Conservation (phyloP, 306 rosid species). For the Corylus americana region DNA sequence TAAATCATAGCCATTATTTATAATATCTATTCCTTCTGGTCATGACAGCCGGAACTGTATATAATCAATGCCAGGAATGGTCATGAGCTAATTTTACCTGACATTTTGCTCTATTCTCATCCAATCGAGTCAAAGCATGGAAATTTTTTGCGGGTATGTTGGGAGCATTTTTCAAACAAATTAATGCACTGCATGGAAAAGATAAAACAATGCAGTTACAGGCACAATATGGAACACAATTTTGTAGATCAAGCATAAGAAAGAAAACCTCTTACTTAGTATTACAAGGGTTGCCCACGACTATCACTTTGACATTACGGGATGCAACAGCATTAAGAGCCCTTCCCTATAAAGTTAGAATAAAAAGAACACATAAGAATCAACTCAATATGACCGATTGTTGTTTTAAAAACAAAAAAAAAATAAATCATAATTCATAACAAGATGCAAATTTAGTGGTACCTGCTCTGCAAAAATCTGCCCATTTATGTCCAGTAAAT, state of each 20-base stretch:
- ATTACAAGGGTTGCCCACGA: conserved; percentile 98
- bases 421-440: neutral
- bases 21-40: conserved; percentile 4
- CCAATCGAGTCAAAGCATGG: conserved; percentile 93
- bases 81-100: conserved; percentile 55
- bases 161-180: conserved; percentile 97
- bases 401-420: no score
- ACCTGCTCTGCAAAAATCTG: conserved; percentile 89
- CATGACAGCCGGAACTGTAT: neutral
- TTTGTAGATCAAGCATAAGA: conserved; percentile 21
- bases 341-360: conserved; percentile 54
- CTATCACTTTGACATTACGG: conserved; percentile 78
- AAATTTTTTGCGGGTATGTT: conserved; percentile 91
- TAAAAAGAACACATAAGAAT: conserved; percentile 13
- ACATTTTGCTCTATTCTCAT: conserved; percentile 97
- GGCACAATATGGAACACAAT: conserved; percentile 18
- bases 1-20: conserved; percentile 29
- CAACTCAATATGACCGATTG: conserved; percentile 9
- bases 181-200: conserved; percentile 64
- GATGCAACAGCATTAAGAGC: conserved; percentile 91
- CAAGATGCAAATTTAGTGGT: conserved; percentile 18
- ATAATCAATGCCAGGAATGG: neutral
- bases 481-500: conserved; percentile 80
- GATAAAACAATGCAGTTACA: conserved; percentile 12
- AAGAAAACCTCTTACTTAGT: conserved; percentile 63